Base-by-base conservation (phyloP, 1,284 basidiomycete species). In the Somion occarium region DNA sequence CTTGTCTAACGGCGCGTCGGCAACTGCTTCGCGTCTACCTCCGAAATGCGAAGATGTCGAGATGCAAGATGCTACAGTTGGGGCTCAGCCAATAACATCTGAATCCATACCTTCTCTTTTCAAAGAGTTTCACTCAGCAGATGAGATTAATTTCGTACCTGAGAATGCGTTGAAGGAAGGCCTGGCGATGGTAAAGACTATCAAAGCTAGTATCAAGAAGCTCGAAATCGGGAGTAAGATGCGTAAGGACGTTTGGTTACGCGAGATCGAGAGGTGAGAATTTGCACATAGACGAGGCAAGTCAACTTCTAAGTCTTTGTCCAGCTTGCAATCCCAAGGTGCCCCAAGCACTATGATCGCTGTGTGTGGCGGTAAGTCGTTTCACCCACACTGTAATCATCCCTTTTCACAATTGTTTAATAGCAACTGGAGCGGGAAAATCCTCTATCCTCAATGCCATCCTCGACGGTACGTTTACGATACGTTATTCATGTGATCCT, bases 361-460 rank as follows among this genome's bases (percentile, higher is more conserved):
- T 20, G 74, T 83, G 1, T 82, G 80, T 53, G 81, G 81, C 49
- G 79, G 79, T 78, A 60, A 43, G 72, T 62, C 12, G 4, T 3
- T 11, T 2, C 34, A 13, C 15, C 11, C 45, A 27, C 37, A 38
- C 44, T 51, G 47, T 49, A 20, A 20, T 19, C 20, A 13, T n/a
- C 46, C 47, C 27, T 22, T 22, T n/a, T n/a, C n/a, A n/a, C n/a
- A n/a, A 24, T 56, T 37, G 38, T 12, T 5, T 23, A 13, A 37
- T 50, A 82, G 81, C 76, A 1, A 83, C 80, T 5, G 81, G 81
- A 12, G 78, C 80, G 1, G 80, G 80, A 4, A 83, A 83, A 66
- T 80, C 78, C 0, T 81, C 80, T 1, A 72, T 78, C 25, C 57
- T 83, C 38, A 84, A 83, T 61, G 81, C 80, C 1, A 68, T 84